Percentiles rank a stretch among this genome's conserved stretches.
phyloP scores from a whole-genome alignment of 2,329 filamentous ascomycete species.

The Aureobasidium sp. region DNA sequence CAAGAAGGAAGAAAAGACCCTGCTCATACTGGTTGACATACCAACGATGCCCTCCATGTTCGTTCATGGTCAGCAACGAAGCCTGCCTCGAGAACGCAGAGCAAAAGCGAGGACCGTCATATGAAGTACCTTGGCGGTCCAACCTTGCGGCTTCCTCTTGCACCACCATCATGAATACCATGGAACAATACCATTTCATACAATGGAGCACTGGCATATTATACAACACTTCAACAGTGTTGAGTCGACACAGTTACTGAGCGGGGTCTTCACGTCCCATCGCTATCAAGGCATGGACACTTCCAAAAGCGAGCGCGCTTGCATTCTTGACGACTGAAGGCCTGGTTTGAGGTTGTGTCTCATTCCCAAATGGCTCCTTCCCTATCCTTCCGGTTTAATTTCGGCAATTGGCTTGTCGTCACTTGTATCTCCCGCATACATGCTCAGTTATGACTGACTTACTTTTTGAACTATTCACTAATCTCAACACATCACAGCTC shows the following conservation, averaged over 20 bases:
- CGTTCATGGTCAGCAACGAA: background rate
- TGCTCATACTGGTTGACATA: background rate
- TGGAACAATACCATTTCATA: slow-evolving; percentile 4
- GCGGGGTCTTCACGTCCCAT: background rate
- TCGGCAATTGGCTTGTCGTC: background rate
- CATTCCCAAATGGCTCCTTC: slow-evolving; percentile 2
- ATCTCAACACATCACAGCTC: background rate
- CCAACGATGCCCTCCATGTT: background rate
- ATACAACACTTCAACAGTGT: slow-evolving; percentile 8
- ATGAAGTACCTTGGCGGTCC: slow-evolving; percentile 3
- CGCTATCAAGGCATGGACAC: background rate
- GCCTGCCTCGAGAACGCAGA: background rate
- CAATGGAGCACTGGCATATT: background rate
- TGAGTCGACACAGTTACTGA: background rate
- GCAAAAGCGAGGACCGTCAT: background rate
- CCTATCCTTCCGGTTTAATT: background rate
- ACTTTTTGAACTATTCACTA: slow-evolving; percentile 2
- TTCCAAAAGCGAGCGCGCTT: background rate
- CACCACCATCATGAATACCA: background rate
- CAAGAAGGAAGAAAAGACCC: background rate
- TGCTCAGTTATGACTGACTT: background rate
- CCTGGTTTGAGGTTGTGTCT: background rate
- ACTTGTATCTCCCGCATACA: background rate
- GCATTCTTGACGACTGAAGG: background rate
- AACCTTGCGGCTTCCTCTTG: background rate